Base-by-base conservation (phyloP, 495 filamentous ascomycete genomes). In the Penicillium ochrochloron region DNA sequence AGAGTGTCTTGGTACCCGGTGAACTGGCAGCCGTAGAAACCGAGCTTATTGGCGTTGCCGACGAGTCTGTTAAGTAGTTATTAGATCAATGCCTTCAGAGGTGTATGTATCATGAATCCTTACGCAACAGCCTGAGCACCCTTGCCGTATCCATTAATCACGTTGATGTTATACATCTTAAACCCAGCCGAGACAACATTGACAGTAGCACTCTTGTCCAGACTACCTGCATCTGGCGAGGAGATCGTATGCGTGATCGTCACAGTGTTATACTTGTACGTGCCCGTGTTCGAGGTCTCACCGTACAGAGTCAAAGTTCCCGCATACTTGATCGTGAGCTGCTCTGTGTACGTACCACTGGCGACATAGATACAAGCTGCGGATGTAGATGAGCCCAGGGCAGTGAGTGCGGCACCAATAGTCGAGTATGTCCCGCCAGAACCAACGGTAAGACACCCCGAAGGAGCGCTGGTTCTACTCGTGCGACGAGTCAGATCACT, bases 1-100 rank as follows among this genome's bases (percentile, higher is more conserved):
- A 90, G 59, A 0, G 88, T 90, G 66, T 90, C 88, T 69, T 91
- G 88, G 70, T 81, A 90, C 1, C 88, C 88, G 5, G 69, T 75
- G 63, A 91, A 80, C 55, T 78, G 70, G 59, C 84, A 84, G 3
- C 78, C 88, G 64, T 90, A 91, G 64, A 85, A 88, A 7, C 83
- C 88, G 37, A 83, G 79, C 33, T 75, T 65, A 55, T 80, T 74
- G 12, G 75, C 83, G 48, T 84, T 78, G 1, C 80, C 84, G 25
- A 79, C 81, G 37, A 90, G 65, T 7, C 75, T 77, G 12, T 17
- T 15, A 29, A 9, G 34, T 34, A 15, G 1, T 39, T 3, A 25
- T 48, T 25, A 48, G 44, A 25, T 11, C n/a, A n/a, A n/a, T n/a
- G n/a, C n/a, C n/a, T n/a, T n/a, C n/a, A n/a, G n/a, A n/a, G n/a